Conservation (phyloP, 169 alveolate genomes). For the Plasmodium cynomolgi region DNA sequence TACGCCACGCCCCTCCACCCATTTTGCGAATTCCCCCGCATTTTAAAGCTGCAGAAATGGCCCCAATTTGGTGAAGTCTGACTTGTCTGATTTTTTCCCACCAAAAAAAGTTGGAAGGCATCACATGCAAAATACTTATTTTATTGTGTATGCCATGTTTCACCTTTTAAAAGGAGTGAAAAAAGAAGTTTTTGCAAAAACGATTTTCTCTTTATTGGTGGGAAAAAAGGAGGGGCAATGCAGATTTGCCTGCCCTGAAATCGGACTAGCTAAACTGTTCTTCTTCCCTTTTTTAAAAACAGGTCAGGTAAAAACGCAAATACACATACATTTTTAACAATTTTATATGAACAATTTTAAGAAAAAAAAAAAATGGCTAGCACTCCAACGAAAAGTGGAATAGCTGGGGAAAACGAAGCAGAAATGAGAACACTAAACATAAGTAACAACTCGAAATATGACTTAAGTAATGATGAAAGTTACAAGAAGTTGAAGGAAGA, state of each 20-base stretch:
- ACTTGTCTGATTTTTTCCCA: constrained; percentile 8
- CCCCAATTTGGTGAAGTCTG: not conserved
- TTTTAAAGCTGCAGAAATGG: not conserved
- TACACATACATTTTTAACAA: not conserved
- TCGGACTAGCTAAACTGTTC: not conserved
- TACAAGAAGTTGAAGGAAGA: constrained; percentile 62
- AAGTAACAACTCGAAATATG: not conserved
- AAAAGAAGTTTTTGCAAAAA: not conserved
- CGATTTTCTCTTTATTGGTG: not conserved
- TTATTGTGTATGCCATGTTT: not conserved
- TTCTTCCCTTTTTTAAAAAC: not conserved
- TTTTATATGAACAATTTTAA: not conserved
- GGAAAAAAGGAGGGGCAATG: not conserved
- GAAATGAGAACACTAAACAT: not conserved
- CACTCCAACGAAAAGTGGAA: constrained; percentile 7
- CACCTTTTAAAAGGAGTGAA: not conserved
- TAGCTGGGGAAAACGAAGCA: not conserved
- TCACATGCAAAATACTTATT: not conserved
- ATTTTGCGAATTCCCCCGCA: not conserved
- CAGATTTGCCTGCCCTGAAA: not conserved
- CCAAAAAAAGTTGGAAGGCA: not conserved
- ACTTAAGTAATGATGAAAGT: constrained; percentile 37
- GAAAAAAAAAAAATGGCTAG: constrained; percentile 30
- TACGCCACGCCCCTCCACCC: not conserved
- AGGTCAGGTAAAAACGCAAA: not conserved